Evolutionary conservation across 495 filamentous ascomycete species (phyloP).

Genomic region (Talaromyces thailandensis): DNA sequence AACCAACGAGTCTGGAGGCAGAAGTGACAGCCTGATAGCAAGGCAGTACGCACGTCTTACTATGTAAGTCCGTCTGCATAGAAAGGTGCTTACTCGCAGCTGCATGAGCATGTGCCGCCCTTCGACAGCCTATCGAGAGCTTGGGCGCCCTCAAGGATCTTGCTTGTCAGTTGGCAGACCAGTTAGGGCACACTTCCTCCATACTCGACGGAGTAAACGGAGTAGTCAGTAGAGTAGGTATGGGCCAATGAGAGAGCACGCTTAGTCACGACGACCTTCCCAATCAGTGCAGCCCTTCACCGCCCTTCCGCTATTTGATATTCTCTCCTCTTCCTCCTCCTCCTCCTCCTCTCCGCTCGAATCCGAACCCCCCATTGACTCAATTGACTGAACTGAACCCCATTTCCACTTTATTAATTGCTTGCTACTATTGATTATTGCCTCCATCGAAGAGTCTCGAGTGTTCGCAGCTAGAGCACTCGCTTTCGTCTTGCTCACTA

Average conservation of each 20-base stretch:
- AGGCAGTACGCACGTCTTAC: no score
- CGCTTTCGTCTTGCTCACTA: not conserved
- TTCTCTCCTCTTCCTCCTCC: not conserved
- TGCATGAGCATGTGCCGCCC: not conserved
- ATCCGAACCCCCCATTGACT: not conserved
- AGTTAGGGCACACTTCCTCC: not conserved
- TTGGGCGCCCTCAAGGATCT: not conserved
- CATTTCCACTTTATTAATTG: not conserved
- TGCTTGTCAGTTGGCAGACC: not conserved
- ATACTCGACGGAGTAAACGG: no score
- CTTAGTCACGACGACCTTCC: not conserved
- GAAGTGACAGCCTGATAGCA: not conserved
- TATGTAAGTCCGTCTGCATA: no score
- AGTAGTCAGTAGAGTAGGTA: not conserved
- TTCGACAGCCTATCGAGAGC: not conserved
- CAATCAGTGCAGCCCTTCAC: slow-evolving; percentile 15
- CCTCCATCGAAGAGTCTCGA: not conserved
- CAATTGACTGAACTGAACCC: not conserved
- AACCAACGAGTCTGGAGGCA: not conserved
- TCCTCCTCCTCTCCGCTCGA: not conserved
- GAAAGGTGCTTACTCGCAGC: not conserved
- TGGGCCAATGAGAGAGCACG: not conserved
- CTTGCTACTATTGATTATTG: not conserved
- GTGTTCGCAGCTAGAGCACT: not conserved
- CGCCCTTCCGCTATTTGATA: slow-evolving; percentile 20